Evolutionary conservation across 768 basidiomycete genomes (phyloP).

Genomic region (Cyclocybe aegerita): DNA sequence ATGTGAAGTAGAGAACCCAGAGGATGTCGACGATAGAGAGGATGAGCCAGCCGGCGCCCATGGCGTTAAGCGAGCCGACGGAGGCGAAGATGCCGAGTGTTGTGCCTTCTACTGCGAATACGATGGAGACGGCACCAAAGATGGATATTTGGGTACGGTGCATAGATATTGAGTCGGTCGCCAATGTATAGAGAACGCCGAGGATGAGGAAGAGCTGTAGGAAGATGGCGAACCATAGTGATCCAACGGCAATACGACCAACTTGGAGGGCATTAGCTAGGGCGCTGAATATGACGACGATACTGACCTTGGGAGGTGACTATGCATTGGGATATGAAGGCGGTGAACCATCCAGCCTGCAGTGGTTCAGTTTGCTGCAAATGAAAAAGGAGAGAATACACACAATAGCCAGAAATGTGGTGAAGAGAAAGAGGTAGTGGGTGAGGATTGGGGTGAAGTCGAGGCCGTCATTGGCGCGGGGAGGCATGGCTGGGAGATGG

Average conservation of each 20-base stretch:
- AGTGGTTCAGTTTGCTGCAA: background rate
- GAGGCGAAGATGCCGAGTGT: constrained; percentile 64
- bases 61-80: constrained; percentile 62
- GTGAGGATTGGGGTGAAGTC: constrained; percentile 89
- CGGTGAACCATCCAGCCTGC: constrained; percentile 72
- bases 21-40: constrained; percentile 89
- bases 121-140: constrained; percentile 84
- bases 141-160: constrained; percentile 89
- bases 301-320: constrained; percentile 52
- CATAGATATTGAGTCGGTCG: constrained; percentile 89
- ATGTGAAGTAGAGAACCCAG: constrained; percentile 97
- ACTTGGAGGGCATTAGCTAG: constrained; percentile 25
- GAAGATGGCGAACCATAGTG: constrained; percentile 84
- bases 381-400: constrained; percentile 29
- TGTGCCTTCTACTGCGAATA: constrained; percentile 80
- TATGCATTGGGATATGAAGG: constrained; percentile 75
- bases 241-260: constrained; percentile 49
- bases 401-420: constrained; percentile 78
- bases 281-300: background rate
- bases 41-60: constrained; percentile 94
- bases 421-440: constrained; percentile 90
- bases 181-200: constrained; percentile 74
- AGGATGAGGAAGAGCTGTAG: constrained; percentile 72
- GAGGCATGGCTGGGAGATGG: constrained; percentile 41
- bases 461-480: constrained; percentile 62